Evolutionary conservation across 2,329 filamentous ascomycete species (phyloP).

Genomic region (Gaeumannomyces sp.): DNA sequence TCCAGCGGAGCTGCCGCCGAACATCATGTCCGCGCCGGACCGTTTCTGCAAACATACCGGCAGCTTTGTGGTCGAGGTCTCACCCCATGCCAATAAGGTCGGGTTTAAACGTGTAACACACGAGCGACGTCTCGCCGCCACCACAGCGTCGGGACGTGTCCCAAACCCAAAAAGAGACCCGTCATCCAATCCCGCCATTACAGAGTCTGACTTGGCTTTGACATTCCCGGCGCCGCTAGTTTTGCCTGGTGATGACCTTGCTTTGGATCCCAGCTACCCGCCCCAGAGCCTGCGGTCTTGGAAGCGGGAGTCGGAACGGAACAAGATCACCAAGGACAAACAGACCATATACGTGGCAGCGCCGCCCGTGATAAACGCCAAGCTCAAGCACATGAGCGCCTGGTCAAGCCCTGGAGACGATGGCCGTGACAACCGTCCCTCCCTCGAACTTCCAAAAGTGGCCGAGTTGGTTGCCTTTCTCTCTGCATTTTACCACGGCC

Average conservation of each 20-base stretch:
- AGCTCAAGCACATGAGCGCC: constrained; percentile 29
- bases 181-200: not conserved
- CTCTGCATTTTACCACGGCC: constrained; percentile 44
- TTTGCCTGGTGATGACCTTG: constrained; percentile 53
- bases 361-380: constrained; percentile 32
- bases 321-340: constrained; percentile 37
- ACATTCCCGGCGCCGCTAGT: constrained; percentile 54
- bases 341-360: constrained; percentile 49
- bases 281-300: constrained; percentile 49
- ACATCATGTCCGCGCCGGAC: not conserved
- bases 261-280: constrained; percentile 42
- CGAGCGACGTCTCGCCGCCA: not conserved
- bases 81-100: not conserved
- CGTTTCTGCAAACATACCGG: not conserved
- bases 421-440: constrained; percentile 2
- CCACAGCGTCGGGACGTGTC: not conserved
- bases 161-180: not conserved
- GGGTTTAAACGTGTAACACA: not conserved
- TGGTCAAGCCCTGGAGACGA: constrained; percentile 30
- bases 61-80: not conserved
- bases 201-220: constrained; percentile 10
- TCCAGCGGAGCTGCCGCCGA: not conserved
- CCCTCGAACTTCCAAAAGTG: constrained; percentile 18
- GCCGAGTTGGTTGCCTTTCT: constrained; percentile 32
- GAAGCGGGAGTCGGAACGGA: constrained; percentile 38